These are phyloP conservation scores for Phialophora tarda DNA, from an alignment of 2,329 filamentous ascomycete species.

Conservation along the genomic window DNA sequence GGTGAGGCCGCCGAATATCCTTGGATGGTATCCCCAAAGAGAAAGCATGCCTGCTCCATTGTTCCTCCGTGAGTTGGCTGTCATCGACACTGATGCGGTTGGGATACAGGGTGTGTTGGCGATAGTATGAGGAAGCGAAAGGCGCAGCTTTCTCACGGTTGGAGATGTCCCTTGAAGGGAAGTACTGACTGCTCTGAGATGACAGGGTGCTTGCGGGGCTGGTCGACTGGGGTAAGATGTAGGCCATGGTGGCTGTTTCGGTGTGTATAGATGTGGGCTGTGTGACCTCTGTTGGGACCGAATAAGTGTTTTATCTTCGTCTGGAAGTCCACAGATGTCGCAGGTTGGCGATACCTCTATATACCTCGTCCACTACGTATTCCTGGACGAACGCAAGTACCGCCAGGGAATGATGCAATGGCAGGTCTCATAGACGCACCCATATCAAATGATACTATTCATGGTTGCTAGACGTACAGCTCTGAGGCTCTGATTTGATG, in stretches of 20 bases:
- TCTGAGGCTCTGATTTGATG: neutral
- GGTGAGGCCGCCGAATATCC: conserved; percentile 19
- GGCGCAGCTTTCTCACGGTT: neutral
- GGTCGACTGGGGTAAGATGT: neutral
- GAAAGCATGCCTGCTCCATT: conserved; percentile 30
- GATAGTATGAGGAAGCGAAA: conserved; percentile 22
- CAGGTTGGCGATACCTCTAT: conserved; percentile 7
- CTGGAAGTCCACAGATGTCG: neutral
- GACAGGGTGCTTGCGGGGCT: conserved; percentile 18
- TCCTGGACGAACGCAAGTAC: neutral
- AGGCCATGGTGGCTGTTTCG: conserved; percentile 18
- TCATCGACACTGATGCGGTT: conserved; percentile 27
- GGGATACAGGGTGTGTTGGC: conserved; percentile 18
- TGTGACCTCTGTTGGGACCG: neutral
- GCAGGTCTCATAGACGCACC: neutral
- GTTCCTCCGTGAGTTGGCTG: conserved; percentile 22
- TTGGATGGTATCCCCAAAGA: conserved; percentile 29
- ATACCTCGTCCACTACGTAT: conserved; percentile 1
- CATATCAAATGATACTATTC: conserved; percentile 16
- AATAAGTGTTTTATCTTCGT: conserved; percentile 1
- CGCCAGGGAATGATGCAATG: neutral
- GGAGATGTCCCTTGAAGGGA: conserved; percentile 12
- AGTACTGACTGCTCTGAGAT: conserved; percentile 6
- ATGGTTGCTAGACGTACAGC: conserved; percentile 1
- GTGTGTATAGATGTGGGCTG: neutral